Evolutionary conservation across 331 rosid species (phyloP), one percentile per base, ranked within the genome.

Genomic region (Acacia pycnantha): DNA sequence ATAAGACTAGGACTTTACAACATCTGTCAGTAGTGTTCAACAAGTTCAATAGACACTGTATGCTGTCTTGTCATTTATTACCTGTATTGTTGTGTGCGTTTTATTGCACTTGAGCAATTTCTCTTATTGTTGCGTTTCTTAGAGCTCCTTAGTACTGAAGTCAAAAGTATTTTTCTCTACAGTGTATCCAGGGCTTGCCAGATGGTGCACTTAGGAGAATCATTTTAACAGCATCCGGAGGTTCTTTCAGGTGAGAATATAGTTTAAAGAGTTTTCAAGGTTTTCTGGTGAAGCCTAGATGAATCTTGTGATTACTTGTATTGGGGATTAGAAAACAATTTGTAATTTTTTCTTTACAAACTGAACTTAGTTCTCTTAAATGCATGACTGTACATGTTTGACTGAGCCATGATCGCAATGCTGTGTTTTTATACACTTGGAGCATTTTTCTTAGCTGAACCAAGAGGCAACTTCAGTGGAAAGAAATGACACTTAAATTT

Each of bases 151-250:
- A 84, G 71, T 74, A 79, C 51, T 53, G 67, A 83, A 79, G 70
- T 77, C 78, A 66, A 79, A 77, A 73, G 27, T 18, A 75, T 79
- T 70, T 47, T 79, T 64, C 58, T 84, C 86, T 88, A 15, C 91
- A 95, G 97, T 91, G 97, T 85, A 91, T 95, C 80, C 98, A 93
- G 41, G 98, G 98, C 70, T 85, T 95, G 84, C 84, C 98, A 18
- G 92, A 89, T 35, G 96, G 95, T 68, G 97, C 95, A 73, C 95
- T 95, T 48, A 84, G 98, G 84, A 91, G 97, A 62, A 90, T 93
- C 82, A 90, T 91, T 79, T 84, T 95, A 87, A 95, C 97, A 18
- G 98, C 95, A 21, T 95, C 97, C 12, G 98, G 98, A 48, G 98
- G 98, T 68, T 88, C 98, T 85, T 95, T 95, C 86, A 91, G 98